These are phyloP conservation scores for Chaetomium globosum DNA, from an alignment of 2,329 filamentous ascomycete genomes.

Conservation along the genomic window DNA sequence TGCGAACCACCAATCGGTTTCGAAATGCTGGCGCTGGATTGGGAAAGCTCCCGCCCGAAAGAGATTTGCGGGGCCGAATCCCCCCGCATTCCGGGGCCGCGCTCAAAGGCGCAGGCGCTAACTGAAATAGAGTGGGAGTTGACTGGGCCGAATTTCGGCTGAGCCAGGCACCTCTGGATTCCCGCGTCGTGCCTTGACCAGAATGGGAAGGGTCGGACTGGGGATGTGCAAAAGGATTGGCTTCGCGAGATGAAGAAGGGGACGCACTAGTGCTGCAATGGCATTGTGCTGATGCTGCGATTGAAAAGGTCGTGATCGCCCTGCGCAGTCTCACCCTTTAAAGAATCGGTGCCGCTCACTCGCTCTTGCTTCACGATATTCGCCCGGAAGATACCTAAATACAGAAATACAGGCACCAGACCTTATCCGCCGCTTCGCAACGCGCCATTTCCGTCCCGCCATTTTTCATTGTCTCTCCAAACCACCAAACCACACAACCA, in stretches of 20 bases:
- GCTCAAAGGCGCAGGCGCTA: neutral
- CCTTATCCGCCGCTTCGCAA: no score
- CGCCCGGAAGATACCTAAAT: no score
- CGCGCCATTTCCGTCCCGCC: neutral
- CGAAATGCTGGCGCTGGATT: neutral
- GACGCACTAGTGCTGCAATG: neutral
- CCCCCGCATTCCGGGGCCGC: neutral
- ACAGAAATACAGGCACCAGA: no score
- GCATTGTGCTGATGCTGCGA: neutral
- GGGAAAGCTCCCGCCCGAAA: neutral
- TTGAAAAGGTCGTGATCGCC: neutral
- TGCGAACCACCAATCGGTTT: neutral
- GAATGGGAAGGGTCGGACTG: neutral
- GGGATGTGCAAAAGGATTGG: neutral
- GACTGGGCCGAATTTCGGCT: neutral
- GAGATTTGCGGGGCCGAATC: neutral
- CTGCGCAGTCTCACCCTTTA: no score
- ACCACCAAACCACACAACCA: neutral
- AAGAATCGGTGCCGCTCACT: neutral
- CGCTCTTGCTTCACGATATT: neutral
- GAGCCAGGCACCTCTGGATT: neutral
- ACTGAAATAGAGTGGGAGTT: neutral
- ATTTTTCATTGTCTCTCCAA: neutral
- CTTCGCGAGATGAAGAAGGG: neutral
- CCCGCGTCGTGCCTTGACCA: neutral